A percentile compares a stretch with the other conserved stretches of the same genome.
phyloP scores from a whole-genome alignment of 305 asterid genomes.

The Fraxinus xanthoxyloides region DNA sequence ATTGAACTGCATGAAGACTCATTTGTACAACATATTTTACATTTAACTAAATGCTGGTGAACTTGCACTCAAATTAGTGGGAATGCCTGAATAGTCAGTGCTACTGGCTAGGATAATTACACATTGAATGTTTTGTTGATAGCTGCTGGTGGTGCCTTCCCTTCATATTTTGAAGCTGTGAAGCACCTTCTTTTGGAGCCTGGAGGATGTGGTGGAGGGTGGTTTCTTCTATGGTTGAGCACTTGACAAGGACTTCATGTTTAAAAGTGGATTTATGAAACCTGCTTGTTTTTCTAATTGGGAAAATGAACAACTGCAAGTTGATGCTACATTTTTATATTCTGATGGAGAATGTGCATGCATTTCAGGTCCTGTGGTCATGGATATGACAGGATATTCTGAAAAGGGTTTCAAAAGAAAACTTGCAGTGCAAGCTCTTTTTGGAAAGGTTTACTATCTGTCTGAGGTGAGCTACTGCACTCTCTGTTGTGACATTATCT shows the following conservation, averaged over 20 bases:
- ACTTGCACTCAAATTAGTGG: constrained; percentile 10
- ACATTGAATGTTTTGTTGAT: not conserved
- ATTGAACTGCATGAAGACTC: not conserved
- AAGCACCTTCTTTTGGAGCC: not conserved
- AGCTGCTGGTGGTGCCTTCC: not conserved
- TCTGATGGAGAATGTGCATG: constrained; percentile 18
- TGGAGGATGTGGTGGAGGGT: not conserved
- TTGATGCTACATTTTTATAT: not conserved
- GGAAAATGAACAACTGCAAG: not conserved
- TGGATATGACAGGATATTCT: constrained; percentile 73
- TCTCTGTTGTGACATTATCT: not conserved
- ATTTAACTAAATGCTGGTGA: not conserved
- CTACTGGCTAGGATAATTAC: not conserved
- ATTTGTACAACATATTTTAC: not conserved
- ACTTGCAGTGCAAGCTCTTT: constrained; percentile 80
- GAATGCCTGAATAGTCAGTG: constrained; percentile 11
- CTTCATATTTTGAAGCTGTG: not conserved
- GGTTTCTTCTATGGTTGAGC: not conserved
- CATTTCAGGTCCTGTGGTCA: constrained; percentile 79
- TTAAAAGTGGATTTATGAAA: not conserved
- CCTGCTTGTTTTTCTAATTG: not conserved
- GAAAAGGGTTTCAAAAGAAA: constrained; percentile 78
- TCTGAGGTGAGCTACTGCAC: constrained; percentile 53
- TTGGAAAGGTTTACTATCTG: constrained; percentile 72
- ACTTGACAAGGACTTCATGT: not conserved